phyloP scores from a whole-genome alignment of 2,329 filamentous ascomycete species.

The Aspergillus caelatus region DNA sequence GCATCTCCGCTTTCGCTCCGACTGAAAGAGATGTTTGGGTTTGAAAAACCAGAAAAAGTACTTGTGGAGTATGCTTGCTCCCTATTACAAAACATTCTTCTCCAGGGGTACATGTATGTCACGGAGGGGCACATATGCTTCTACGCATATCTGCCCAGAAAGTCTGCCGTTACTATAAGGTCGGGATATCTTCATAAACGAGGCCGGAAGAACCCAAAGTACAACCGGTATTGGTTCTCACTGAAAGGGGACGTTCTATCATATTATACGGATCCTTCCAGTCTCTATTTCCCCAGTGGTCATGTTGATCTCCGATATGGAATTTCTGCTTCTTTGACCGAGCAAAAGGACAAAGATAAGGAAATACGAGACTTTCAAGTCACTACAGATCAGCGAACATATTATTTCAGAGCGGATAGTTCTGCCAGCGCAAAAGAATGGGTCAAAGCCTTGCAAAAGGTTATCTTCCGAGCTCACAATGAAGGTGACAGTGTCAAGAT shows the following conservation, averaged over 20 bases:
- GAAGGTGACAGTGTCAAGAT: slow-evolving; percentile 98
- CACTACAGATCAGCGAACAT: slow-evolving; percentile 78
- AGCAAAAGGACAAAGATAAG: slow-evolving; percentile 68
- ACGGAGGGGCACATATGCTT: slow-evolving; percentile 93
- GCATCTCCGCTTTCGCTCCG: slow-evolving; percentile 67
- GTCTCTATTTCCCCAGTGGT: slow-evolving; percentile 88
- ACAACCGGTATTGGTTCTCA: slow-evolving; percentile 89
- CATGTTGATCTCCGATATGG: slow-evolving; percentile 91
- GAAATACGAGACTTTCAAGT: slow-evolving; percentile 78
- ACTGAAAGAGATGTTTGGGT: slow-evolving; percentile 82
- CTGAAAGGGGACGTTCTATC: slow-evolving; percentile 89
- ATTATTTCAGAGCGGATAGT: slow-evolving; percentile 88
- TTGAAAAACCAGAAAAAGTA: slow-evolving; percentile 79
- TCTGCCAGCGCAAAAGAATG: slow-evolving; percentile 88
- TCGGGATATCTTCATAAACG: slow-evolving; percentile 88
- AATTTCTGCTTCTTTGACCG: slow-evolving; percentile 78
- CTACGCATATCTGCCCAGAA: slow-evolving; percentile 95
- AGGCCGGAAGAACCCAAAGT: slow-evolving; percentile 83
- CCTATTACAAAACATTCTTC: slow-evolving; percentile 84
- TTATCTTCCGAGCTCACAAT: slow-evolving; percentile 94
- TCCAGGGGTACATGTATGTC: slow-evolving; percentile 96
- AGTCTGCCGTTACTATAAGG: slow-evolving; percentile 76
- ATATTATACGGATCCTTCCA: slow-evolving; percentile 81
- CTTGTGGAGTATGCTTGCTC: slow-evolving; percentile 92
- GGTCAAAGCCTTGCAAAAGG: slow-evolving; percentile 90